phyloP scores from a whole-genome alignment of 108 stramenopile species.

The Cyclotella kingstonii region DNA sequence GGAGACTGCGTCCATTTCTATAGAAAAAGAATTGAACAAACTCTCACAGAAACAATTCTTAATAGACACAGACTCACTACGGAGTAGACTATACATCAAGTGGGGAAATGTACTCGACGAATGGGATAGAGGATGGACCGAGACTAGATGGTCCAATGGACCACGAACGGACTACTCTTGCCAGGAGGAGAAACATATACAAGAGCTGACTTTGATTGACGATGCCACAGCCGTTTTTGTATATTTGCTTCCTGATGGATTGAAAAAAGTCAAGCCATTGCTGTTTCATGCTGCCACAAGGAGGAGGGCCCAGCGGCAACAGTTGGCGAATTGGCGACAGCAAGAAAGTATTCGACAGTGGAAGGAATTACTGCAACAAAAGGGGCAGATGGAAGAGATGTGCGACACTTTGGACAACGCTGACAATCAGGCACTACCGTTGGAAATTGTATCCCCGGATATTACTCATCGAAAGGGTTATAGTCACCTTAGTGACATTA shows the following conservation, averaged over 20 bases:
- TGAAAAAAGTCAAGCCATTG: constrained; percentile 57
- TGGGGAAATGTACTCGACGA: constrained; percentile 57
- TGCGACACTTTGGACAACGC: too few species aligned
- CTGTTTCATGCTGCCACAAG: constrained; percentile 49
- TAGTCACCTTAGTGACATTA: constrained; percentile 29
- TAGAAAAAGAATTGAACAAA: constrained; percentile 24
- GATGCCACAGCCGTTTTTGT: constrained; percentile 84
- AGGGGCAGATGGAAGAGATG: too few species aligned
- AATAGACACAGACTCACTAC: not conserved
- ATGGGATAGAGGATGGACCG: constrained; percentile 6
- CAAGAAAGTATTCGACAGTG: too few species aligned
- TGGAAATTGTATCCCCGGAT: too few species aligned
- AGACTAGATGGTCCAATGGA: not conserved
- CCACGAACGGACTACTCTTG: not conserved
- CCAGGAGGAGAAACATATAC: not conserved
- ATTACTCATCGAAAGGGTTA: constrained; percentile 15
- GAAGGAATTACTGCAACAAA: too few species aligned
- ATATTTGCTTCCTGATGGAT: constrained; percentile 80
- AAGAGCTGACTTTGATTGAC: constrained; percentile 49
- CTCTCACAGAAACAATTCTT: too few species aligned
- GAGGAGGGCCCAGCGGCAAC: constrained; percentile 19
- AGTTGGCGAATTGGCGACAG: not conserved
- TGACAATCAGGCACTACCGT: too few species aligned
- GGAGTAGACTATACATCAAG: constrained; percentile 43
- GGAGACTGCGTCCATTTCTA: constrained; percentile 31